Base-by-base conservation (phyloP, 2,329 filamentous ascomycete species). In the Bipolaris oryzae region DNA sequence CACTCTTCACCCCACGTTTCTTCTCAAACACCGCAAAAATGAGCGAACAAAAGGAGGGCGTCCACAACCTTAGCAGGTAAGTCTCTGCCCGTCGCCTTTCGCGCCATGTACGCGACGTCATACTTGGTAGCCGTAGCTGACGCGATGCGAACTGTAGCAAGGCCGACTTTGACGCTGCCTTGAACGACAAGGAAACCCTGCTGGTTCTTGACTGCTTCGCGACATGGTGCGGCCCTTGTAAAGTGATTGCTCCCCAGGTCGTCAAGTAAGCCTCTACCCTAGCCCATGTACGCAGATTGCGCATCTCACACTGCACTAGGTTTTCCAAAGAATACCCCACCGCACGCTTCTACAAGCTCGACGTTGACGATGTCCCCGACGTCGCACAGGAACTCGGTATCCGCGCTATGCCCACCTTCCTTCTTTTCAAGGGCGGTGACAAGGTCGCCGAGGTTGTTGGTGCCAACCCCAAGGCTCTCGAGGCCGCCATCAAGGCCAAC, bases 191-290 rank as follows among this genome's bases (percentile, higher is more conserved):
- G 53, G 78, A 86, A 71, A 82, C 82, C 50, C 77, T 90, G 63
- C 85, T 96, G 67, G 80, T 97, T 59, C 81, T 98, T 71, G 94
- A 98, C 82, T 92, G 87, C 81, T 92, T 89, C 78, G 93, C 93
- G 54, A 87, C 82, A 61, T 97, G 93, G 93, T 98, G 94, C 82
- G 92, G 92, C 58, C 94, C 94, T 58, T 98, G 94, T 89, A 96
- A 93, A 83, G 84, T 88, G 70, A 95, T 97, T 71, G 86, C 92
- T 16, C 94, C 93, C 57, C 78, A 87, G 61, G 81, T 96, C 55
- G 84, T 83, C 68, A 83, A 88, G 84, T 89, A 78, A 74, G 85
- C 65, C 11, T 53, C 11, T 3, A 11, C 33, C 16, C 4, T 28
- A 16, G 42, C 35, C 52, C 13, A 23, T 11, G 7, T n/a, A 41